Percentiles rank a stretch among this genome's conserved stretches.
Evolutionary conservation across 768 basidiomycete genomes (phyloP).

Genomic region (Kwoniella sp.): DNA sequence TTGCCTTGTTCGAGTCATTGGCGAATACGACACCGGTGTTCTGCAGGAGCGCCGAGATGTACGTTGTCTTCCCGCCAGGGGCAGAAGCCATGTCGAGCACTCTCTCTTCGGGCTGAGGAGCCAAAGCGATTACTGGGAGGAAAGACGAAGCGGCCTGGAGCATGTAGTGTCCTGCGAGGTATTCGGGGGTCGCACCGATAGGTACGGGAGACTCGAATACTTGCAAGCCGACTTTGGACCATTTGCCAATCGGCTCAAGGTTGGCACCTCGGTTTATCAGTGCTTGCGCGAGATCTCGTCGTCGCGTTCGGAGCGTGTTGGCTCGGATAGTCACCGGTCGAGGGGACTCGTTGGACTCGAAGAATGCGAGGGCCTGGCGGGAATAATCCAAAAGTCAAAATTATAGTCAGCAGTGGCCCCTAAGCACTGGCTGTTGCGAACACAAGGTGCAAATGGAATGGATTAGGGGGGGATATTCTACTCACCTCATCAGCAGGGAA

Average conservation of each 20-base stretch:
- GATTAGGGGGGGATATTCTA: too few species aligned
- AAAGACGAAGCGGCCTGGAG: constrained; percentile 98
- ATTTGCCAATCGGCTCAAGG: constrained; percentile 97
- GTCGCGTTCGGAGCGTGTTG: constrained; percentile 89
- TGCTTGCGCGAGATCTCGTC: constrained; percentile 90
- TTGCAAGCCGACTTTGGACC: constrained; percentile 98
- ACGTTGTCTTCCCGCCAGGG: constrained; percentile 96
- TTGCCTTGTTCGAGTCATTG: constrained; percentile 90
- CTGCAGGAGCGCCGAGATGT: constrained; percentile 93
- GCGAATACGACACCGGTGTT: constrained; percentile 98
- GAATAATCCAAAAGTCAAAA: not conserved
- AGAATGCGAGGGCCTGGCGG: constrained; percentile 88
- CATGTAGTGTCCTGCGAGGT: constrained; percentile 99
- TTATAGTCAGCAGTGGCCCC: constrained; percentile 7
- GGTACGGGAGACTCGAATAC: constrained; percentile 96
- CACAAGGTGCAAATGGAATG: too few species aligned
- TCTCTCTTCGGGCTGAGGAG: constrained; percentile 88
- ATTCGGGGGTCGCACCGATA: constrained; percentile 97
- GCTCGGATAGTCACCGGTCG: constrained; percentile 97
- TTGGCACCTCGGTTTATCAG: constrained; percentile 95
- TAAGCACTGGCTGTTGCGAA: too few species aligned
- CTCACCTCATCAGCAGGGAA: constrained; percentile 89
- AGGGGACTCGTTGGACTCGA: constrained; percentile 93
- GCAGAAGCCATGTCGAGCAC: constrained; percentile 98
- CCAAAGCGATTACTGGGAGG: constrained; percentile 95